Conservation (phyloP, 2,329 filamentous ascomycete species). For the Davidsoniella eucalypti region DNA sequence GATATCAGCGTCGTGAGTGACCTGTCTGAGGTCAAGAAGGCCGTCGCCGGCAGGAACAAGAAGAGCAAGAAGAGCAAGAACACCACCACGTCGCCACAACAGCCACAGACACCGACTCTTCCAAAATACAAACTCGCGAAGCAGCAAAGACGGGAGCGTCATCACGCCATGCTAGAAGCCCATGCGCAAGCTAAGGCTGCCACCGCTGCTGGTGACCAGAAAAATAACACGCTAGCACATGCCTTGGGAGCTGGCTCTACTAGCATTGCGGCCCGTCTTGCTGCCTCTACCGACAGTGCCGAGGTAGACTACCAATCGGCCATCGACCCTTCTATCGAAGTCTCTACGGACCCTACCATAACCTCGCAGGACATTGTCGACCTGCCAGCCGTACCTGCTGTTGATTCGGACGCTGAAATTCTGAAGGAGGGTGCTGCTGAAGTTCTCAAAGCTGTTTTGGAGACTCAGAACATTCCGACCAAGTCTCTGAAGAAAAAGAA, state of each 20-base stretch:
- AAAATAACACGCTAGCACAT: background rate
- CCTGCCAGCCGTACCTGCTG: too few relatives aligned
- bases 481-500: conserved; percentile 12
- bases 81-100: background rate
- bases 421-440: conserved; percentile 11
- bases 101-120: background rate
- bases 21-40: background rate
- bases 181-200: background rate
- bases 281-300: background rate
- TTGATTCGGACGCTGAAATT: background rate
- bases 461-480: conserved; percentile 10
- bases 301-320: background rate
- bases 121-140: background rate
- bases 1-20: background rate
- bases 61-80: background rate
- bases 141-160: background rate
- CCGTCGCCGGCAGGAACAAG: background rate
- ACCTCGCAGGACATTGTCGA: too few relatives aligned
- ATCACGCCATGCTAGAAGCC: background rate
- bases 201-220: background rate
- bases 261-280: background rate
- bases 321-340: background rate
- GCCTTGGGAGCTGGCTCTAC: background rate
- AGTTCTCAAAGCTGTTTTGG: conserved; percentile 11
- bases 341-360: too few relatives aligned